Evolutionary conservation across 768 basidiomycete genomes (phyloP).

Genomic region (Mycena sanguinolenta): DNA sequence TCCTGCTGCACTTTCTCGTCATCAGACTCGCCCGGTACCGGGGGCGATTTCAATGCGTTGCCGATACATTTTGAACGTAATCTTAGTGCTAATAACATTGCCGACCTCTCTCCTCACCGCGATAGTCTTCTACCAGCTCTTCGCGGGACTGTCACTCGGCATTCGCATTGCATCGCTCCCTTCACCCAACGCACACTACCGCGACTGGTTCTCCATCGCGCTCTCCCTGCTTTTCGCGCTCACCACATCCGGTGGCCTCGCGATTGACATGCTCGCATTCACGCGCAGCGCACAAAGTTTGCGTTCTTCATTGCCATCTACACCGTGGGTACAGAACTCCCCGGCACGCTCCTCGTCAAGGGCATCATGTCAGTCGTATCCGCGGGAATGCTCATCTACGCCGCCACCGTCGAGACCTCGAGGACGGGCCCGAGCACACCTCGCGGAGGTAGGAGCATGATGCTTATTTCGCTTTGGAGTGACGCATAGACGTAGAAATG

Average conservation of each 20-base stretch:
- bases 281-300: conserved; percentile 44
- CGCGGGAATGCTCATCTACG: conserved; percentile 88
- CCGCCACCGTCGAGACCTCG: conserved; percentile 80
- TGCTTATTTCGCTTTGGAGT: conserved; percentile 66
- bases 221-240: conserved; percentile 77
- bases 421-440: conserved; percentile 39
- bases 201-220: conserved; percentile 62
- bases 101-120: conserved; percentile 81
- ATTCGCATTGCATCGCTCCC: conserved; percentile 59
- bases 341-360: conserved; percentile 68
- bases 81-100: conserved; percentile 9
- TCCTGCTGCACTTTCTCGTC: conserved; percentile 88
- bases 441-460: conserved; percentile 77
- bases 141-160: conserved; percentile 87
- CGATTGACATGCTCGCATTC: conserved; percentile 67
- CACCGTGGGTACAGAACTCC: conserved; percentile 12
- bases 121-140: conserved; percentile 86
- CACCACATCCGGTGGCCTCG: conserved; percentile 81
- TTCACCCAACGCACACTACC: conserved; percentile 6
- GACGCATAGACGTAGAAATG: no score
- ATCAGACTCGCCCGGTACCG: conserved; percentile 82
- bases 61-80: neutral
- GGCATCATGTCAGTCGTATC: conserved; percentile 87
- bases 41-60: conserved; percentile 77
- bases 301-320: neutral